Percentiles rank a stretch among this genome's conserved stretches.
Evolutionary conservation across 1,284 basidiomycete genomes (phyloP).

Genomic region (Xerocomus amazonicus): DNA sequence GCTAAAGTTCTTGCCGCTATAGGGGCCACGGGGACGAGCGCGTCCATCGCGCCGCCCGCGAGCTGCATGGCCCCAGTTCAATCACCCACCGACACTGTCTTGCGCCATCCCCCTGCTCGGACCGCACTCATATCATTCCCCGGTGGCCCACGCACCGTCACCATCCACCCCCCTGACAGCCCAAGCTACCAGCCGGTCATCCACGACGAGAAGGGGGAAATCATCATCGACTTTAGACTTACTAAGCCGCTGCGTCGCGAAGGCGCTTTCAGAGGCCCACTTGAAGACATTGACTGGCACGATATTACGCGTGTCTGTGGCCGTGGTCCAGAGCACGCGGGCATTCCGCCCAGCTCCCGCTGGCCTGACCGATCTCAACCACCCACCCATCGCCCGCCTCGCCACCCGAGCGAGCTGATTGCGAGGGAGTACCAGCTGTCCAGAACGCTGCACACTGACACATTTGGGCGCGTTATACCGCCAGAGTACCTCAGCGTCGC

Average conservation of each 20-base stretch:
- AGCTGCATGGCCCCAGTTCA: neutral
- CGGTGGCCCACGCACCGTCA: slow-evolving; percentile 25
- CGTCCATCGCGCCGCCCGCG: neutral
- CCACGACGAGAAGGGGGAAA: slow-evolving; percentile 19
- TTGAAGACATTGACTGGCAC: slow-evolving; percentile 16
- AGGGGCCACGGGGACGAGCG: neutral
- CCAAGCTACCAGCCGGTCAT: slow-evolving; percentile 12
- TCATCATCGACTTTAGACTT: slow-evolving; percentile 14
- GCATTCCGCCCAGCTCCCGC: slow-evolving; percentile 1
- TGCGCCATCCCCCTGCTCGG: neutral
- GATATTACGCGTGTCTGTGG: slow-evolving; percentile 11
- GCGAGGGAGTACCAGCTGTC: slow-evolving; percentile 11
- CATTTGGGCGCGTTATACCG: slow-evolving; percentile 10
- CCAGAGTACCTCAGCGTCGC: neutral
- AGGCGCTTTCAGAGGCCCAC: slow-evolving; percentile 19
- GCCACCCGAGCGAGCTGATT: slow-evolving; percentile 5
- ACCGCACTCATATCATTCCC: slow-evolving; percentile 20
- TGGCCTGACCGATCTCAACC: slow-evolving; percentile 10
- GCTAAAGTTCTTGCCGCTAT: slow-evolving; percentile 1
- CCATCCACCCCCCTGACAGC: slow-evolving; percentile 26
- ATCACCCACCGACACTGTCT: neutral
- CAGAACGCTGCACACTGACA: slow-evolving; percentile 8
- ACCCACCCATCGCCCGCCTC: neutral
- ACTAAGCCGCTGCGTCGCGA: slow-evolving; percentile 17
- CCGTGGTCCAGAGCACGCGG: slow-evolving; percentile 6